phyloP scores from a whole-genome alignment of 164 flowering plant genomes.

The Saururus chinensis region DNA sequence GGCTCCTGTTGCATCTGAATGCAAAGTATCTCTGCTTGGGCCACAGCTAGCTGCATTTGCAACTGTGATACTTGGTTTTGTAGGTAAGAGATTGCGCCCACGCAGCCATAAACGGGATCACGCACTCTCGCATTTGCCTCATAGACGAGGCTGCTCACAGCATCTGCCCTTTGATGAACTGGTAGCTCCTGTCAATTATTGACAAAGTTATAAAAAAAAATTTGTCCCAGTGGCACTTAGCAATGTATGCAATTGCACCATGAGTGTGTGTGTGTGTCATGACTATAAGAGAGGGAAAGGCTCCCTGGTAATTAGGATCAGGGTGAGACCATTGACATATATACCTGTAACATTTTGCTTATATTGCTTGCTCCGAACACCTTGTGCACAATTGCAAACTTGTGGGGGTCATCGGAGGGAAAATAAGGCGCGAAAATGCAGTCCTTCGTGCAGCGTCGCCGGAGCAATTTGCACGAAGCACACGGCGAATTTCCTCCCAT shows the following conservation, averaged over 20 bases:
- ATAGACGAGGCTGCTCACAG: constrained; percentile 61
- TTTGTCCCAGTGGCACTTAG: not conserved
- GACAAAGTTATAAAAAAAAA: not conserved
- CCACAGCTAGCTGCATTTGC: constrained; percentile 73
- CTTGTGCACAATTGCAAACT: constrained; percentile 82
- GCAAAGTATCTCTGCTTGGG: constrained; percentile 73
- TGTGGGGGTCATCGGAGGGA: constrained; percentile 75
- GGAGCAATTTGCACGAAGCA: constrained; percentile 80
- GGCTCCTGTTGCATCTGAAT: constrained; percentile 74
- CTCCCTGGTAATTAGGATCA: too few relatives aligned
- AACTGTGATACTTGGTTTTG: constrained; percentile 63
- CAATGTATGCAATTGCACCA: too few relatives aligned
- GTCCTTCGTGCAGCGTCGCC: constrained; percentile 84
- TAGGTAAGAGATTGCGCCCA: constrained; percentile 67
- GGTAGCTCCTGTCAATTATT: constrained; percentile 45
- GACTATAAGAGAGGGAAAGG: constrained; percentile 8
- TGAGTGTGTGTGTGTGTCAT: too few relatives aligned
- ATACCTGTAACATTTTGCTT: constrained; percentile 88
- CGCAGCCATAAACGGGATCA: constrained; percentile 73
- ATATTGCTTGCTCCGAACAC: constrained; percentile 91
- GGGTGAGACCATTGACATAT: too few relatives aligned
- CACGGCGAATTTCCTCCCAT: constrained; percentile 80
- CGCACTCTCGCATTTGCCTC: constrained; percentile 60
- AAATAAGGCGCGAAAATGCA: constrained; percentile 87
- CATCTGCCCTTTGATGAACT: constrained; percentile 47